Conservation (phyloP, 257 asterid species). For the Sherardia arvensis region DNA sequence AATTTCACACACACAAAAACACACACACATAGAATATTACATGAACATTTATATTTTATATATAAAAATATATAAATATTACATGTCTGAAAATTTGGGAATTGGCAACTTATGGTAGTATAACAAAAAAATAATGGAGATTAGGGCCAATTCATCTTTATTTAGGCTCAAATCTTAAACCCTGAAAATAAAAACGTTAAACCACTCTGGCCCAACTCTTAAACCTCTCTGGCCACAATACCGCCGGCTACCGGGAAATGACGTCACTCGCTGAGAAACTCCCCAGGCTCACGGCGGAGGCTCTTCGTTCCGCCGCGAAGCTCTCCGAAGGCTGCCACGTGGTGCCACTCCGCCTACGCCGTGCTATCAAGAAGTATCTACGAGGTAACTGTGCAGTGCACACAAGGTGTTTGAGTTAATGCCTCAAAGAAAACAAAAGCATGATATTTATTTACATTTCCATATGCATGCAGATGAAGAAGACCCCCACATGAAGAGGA, state of each 20-base stretch:
- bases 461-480: constrained; percentile 76
- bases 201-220: not conserved
- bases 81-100: no score
- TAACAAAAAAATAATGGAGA: no score
- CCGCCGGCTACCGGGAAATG: constrained; percentile 29
- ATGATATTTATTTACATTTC: not conserved
- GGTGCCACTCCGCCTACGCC: constrained; percentile 66
- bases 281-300: constrained; percentile 72
- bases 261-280: constrained; percentile 52
- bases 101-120: no score
- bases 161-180: constrained; percentile 1
- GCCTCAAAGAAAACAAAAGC: not conserved
- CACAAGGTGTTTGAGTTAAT: not conserved
- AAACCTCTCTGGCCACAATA: not conserved
- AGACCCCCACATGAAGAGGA: constrained; percentile 66
- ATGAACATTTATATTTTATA: no score
- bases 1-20: no score
- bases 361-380: constrained; percentile 61
- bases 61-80: no score
- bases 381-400: constrained; percentile 32
- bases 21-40: no score
- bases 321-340: constrained; percentile 73
- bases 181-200: not conserved
- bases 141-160: no score
- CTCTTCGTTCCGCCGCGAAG: constrained; percentile 83